Conservation (phyloP, 306 rosid species). For the Mucuna pruriens region DNA sequence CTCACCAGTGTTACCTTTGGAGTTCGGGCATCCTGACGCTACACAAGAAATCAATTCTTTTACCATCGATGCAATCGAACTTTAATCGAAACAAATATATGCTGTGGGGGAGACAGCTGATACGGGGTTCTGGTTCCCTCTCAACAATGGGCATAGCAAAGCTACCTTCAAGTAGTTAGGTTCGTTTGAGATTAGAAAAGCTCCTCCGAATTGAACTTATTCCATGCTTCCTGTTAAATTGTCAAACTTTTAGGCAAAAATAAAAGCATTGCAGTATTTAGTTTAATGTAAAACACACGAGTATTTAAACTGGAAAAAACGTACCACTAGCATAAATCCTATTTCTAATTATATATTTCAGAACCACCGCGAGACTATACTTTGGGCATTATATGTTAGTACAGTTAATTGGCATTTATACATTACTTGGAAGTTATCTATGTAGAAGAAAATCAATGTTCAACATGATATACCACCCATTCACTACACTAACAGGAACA, state of each 20-base stretch:
- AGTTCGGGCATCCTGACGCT: slow-evolving; percentile 37
- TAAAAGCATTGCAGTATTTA: background rate
- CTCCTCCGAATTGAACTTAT: slow-evolving; percentile 98
- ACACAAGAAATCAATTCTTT: slow-evolving; percentile 21
- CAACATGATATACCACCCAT: background rate
- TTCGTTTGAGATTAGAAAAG: slow-evolving; percentile 65
- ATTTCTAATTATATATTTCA: background rate
- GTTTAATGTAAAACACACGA: background rate
- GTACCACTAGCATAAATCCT: background rate
- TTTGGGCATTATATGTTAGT: background rate
- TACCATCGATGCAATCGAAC: slow-evolving; percentile 32
- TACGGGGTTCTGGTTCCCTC: slow-evolving; percentile 28
- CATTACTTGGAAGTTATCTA: background rate
- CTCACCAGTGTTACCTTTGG: slow-evolving; percentile 13
- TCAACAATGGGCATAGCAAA: slow-evolving; percentile 38
- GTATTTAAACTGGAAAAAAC: background rate
- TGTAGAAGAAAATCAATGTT: background rate
- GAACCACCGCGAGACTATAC: background rate
- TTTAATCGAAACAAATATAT: slow-evolving; percentile 37
- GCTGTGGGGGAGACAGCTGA: slow-evolving; percentile 31
- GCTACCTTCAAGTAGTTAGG: slow-evolving; percentile 32
- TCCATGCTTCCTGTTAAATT: slow-evolving; percentile 88
- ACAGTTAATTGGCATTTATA: background rate
- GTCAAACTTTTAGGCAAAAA: slow-evolving; percentile 31
- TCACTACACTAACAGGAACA: background rate